Evolutionary conservation across 2,329 filamentous ascomycete genomes (phyloP), one percentile per base, ranked within the genome.

Genomic region (Aspergillus pseudoterreus): DNA sequence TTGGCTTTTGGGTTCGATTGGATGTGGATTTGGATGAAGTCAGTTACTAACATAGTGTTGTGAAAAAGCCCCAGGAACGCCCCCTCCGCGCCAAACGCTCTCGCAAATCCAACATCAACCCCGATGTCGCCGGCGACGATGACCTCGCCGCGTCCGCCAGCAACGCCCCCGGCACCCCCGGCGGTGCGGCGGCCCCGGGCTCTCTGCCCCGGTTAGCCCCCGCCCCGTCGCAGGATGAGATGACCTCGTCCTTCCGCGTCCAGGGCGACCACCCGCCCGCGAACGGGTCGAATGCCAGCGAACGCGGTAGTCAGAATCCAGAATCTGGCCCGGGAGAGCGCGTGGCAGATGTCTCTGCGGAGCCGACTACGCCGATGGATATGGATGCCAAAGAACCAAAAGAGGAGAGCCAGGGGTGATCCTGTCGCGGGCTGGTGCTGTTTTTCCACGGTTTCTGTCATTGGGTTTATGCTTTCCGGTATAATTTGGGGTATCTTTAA

Each of bases 1-100:
- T 9, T 32, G 9, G 21, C 11, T n/a, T n/a, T 22, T 22, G 5
- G n/a, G 4, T 32, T 32, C 24, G 21, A 45, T 27, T 45, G 43
- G 11, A 14, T 22, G 6, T 22, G 22, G 22, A 6, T 22, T 22
- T 22, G 22, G 5, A 6, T 22, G 22, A 22, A 22, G 22, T 22
- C 22, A 22, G 22, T 1, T 5, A 22, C 22, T 22, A 22, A 22
- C 22, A 22, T 4, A 22, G 22, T 19, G 22, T 22, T 22, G 22
- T 22, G 22, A 5, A 22, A 22, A 6, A 77, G 74, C 75, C 75
- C 39, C 68, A 74, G 64, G 74, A 77, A 65, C 68, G 75, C 45
- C 75, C 75, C 6, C 69, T 76, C 42, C 71, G 75, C 51, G 65
- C 70, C 17, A 75, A 75, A 55, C 70, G 70, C 53, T 72, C 66